Evolutionary conservation across 73 alveolate genomes (phyloP), one percentile per base, ranked within the genome.

Genomic region (Paramecium sonneborni): DNA sequence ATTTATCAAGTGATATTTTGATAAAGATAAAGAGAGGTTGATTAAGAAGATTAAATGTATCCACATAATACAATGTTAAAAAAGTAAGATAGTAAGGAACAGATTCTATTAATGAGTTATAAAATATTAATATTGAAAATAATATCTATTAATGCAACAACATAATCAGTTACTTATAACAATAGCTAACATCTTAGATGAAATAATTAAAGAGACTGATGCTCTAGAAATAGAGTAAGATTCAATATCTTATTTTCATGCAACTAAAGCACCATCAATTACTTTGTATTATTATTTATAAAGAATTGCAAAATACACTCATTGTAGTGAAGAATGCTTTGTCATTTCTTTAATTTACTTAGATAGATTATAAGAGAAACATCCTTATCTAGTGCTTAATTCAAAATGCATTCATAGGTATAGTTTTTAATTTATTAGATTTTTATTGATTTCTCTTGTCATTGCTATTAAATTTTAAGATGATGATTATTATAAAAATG

Each of bases 401-500:
- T 56, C 93, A 26, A 46, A 74, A 37, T 76, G 95, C 87, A 92
- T 93, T 48, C 95, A 92, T 84, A 88, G 98, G 94, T 88, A 88
- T 79, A 26, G 92, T 76, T 9, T 92, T 97, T 55, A 9, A 26
- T 85, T 48, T 26, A 92, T 95, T 48, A 95, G 97, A 91, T 91
- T 96, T 35, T 67, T 95, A 30, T 93, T 96, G 35, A 96, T 97
- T 34, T 70, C 98, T 34, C 30, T 95, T 39, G 92, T 95, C 21
- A 94, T 85, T 18, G 95, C 98, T 43, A 93, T 95, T 46, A 96
- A 96, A 95, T 91, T 70, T 84, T 44, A 91, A 85, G 97, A 94
- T 68, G 99, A 96, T 57, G 93, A 93, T 52, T 85, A 69, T 93
- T 94, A 85, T 57, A 89, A 93, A 72, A 90, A 94, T 57, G 85